Evolutionary conservation across 495 filamentous ascomycete genomes (phyloP).

Genomic region (Aeminium ludgeri): DNA sequence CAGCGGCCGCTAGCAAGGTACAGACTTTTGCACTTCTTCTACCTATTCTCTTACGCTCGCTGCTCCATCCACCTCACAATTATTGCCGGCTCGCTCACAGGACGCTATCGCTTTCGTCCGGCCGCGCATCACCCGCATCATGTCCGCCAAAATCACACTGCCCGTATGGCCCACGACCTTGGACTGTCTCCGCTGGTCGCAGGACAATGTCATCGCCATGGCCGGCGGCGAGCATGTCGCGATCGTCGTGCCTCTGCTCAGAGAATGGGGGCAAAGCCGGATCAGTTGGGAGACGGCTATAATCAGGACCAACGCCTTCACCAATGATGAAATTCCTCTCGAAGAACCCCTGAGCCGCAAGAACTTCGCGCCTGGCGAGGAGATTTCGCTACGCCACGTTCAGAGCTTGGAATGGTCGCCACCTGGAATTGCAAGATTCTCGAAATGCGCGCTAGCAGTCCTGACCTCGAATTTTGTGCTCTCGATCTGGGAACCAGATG

Average conservation of each 20-base stretch:
- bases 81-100: too few relatives aligned
- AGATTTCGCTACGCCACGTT: constrained; percentile 40
- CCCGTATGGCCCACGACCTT: constrained; percentile 24
- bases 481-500: constrained; percentile 16
- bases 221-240: constrained; percentile 41
- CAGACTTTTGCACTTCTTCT: too few relatives aligned
- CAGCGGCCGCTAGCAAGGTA: too few relatives aligned
- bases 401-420: constrained; percentile 43
- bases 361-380: constrained; percentile 44
- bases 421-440: constrained; percentile 39
- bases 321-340: constrained; percentile 34
- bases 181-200: constrained; percentile 44
- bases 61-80: too few relatives aligned
- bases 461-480: constrained; percentile 38
- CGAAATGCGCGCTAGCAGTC: constrained; percentile 41
- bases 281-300: constrained; percentile 18
- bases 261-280: constrained; percentile 1
- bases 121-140: too few relatives aligned
- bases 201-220: constrained; percentile 44
- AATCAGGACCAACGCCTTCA: constrained; percentile 37
- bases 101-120: too few relatives aligned
- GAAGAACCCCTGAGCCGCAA: constrained; percentile 30
- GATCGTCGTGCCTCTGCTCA: constrained; percentile 28
- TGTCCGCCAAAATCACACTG: constrained; percentile 19
- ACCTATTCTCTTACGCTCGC: too few relatives aligned